Evolutionary conservation across 1,284 basidiomycete species (phyloP), one percentile per base, ranked within the genome.

Genomic region (Ganoderma leucocontextum): DNA sequence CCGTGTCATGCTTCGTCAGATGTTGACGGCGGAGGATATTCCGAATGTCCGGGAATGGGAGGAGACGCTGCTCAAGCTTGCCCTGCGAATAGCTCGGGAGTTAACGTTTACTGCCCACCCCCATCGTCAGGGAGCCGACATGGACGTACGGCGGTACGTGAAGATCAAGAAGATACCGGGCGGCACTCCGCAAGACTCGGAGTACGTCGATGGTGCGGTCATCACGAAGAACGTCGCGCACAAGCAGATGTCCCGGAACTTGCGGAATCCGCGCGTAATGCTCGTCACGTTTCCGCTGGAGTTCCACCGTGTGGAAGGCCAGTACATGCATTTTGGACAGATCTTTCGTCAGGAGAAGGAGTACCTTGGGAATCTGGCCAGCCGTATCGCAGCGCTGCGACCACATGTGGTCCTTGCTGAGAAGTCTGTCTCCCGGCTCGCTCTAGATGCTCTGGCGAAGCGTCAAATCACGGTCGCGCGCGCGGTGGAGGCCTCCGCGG

Each of bases 121-220:
- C 39, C 88, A 93, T 74, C 86, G 91, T 5, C 90, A 93, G 79
- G 92, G 92, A 2, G 94, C 95, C 64, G 96, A 98, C 75, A 97
- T 98, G 87, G 97, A 99, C 79, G 93, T 98, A 25, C 88, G 97
- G 60, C 88, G 93, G 36, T 98, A 98, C 75, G 95, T 99, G 72
- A 99, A 99, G 84, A 97, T 99, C 81, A 99, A 99, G 84, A 97
- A 98, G 80, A 94, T 99, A 22, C 97, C 98, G 0, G 98, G 98
- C 15, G 98, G 98, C 13, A 85, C 88, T 62, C 96, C 97, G 42
- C 87, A 85, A 39, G 96, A 99, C 78, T 98, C 95, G 13, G 97
- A 99, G 83, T 99, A 97, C 76, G 95, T 99, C 62, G 95, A 97
- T 72, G 98, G 98, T 3, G 95, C 95, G 12, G 96, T 99, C 61